Evolutionary conservation across 2,329 filamentous ascomycete species (phyloP).

Genomic region (Aspergillus jensenii): DNA sequence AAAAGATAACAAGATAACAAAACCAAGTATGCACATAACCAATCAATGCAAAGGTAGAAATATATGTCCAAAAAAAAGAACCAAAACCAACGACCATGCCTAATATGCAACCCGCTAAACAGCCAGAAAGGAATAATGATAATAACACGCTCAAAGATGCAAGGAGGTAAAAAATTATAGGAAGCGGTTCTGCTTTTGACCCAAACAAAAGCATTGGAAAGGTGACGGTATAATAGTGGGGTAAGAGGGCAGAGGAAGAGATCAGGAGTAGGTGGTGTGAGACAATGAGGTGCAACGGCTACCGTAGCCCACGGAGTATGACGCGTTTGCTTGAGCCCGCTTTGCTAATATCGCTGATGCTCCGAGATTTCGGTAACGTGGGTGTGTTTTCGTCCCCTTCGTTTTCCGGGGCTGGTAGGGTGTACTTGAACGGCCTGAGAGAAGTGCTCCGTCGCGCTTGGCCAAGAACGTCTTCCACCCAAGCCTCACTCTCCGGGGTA

Average conservation of each 20-base stretch:
- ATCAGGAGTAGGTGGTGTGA: background rate
- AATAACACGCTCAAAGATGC: background rate
- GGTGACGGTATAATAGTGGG: background rate
- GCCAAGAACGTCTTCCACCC: slow-evolving; percentile 48
- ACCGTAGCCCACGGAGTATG: slow-evolving; percentile 35
- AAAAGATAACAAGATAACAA: background rate
- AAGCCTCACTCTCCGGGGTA: slow-evolving; percentile 47
- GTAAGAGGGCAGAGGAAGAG: background rate
- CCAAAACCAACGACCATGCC: background rate
- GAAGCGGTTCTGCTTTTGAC: background rate
- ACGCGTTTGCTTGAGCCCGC: slow-evolving; percentile 39
- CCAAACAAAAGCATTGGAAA: slow-evolving; percentile 4
- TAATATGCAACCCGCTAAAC: background rate
- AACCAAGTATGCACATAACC: background rate
- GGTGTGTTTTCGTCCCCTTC: slow-evolving; percentile 17
- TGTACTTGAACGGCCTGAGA: slow-evolving; percentile 29
- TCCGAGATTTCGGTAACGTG: slow-evolving; percentile 32
- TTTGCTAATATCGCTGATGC: slow-evolving; percentile 41
- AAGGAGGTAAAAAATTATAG: background rate
- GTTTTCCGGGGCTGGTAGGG: slow-evolving; percentile 15
- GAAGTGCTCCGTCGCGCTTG: slow-evolving; percentile 43
- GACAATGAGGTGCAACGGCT: slow-evolving; percentile 18
- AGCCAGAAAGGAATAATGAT: background rate
- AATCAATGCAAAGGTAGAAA: background rate
- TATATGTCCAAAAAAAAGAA: background rate